Evolutionary conservation across 163 green algal genomes (phyloP).

Genomic region (Chlorella variabilis): DNA sequence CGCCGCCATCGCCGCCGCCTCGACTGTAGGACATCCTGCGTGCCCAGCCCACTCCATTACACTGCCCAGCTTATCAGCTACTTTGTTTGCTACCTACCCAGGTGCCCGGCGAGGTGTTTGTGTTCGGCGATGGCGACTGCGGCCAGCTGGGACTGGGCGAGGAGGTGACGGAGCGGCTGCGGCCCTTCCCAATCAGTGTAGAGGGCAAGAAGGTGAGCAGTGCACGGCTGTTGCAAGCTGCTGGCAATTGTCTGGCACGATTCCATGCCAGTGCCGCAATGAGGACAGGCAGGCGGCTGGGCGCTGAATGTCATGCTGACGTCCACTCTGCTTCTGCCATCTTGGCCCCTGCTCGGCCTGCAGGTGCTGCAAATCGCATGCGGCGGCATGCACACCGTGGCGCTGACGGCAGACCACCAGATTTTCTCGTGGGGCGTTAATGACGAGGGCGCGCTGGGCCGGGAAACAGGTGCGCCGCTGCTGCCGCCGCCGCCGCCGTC

Average conservation of each 20-base stretch:
- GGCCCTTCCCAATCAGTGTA: slow-evolving; percentile 43
- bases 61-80: neutral
- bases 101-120: slow-evolving; percentile 56
- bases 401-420: slow-evolving; percentile 57
- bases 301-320: too few species aligned
- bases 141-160: slow-evolving; percentile 70
- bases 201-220: slow-evolving; percentile 34
- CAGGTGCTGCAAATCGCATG: slow-evolving; percentile 75
- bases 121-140: slow-evolving; percentile 69
- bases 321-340: too few species aligned
- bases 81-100: too few species aligned
- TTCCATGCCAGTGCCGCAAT: too few species aligned
- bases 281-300: too few species aligned
- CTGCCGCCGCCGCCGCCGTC: too few species aligned
- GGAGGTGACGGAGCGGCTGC: slow-evolving; percentile 59
- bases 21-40: too few species aligned
- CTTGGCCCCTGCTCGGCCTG: neutral
- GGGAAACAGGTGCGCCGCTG: slow-evolving; percentile 54
- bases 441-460: slow-evolving; percentile 91
- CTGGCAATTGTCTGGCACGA: too few species aligned
- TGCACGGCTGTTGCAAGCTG: neutral
- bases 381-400: slow-evolving; percentile 92
- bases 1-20: too few species aligned
- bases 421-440: slow-evolving; percentile 93
- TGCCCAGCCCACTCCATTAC: too few species aligned